phyloP scores from a whole-genome alignment of 148 eudicot genomes.

The Vaccinium corymbosum region DNA sequence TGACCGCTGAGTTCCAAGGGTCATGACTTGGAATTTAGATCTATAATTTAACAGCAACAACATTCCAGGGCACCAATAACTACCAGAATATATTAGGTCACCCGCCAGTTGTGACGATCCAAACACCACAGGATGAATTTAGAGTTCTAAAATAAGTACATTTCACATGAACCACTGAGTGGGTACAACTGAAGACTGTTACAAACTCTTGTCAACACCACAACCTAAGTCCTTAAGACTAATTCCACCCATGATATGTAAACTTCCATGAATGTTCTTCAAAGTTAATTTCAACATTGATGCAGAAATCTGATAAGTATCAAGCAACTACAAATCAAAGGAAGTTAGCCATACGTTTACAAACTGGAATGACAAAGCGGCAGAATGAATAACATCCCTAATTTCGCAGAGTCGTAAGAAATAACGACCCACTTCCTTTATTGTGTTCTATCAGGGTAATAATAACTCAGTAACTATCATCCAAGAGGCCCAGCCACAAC shows the following conservation, averaged over 20 bases:
- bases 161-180: background rate
- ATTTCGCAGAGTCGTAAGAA: background rate
- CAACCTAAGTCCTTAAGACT: background rate
- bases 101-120: background rate
- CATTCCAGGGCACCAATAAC: background rate
- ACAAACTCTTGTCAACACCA: background rate
- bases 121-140: background rate
- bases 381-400: background rate
- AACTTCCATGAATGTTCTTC: background rate
- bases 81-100: background rate
- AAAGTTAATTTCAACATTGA: background rate
- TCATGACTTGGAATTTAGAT: background rate
- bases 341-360: background rate
- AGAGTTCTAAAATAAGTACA: background rate
- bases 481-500: background rate
- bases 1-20: background rate
- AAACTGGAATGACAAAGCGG: conserved; percentile 1
- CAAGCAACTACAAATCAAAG: background rate
- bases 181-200: background rate
- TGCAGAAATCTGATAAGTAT: background rate
- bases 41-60: background rate
- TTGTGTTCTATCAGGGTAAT: conserved; percentile 5
- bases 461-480: conserved; percentile 4
- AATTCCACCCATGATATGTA: background rate
- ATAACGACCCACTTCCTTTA: background rate